These are phyloP conservation scores for Umbellularia californica DNA, from an alignment of 164 flowering plant species.

Conservation along the genomic window DNA sequence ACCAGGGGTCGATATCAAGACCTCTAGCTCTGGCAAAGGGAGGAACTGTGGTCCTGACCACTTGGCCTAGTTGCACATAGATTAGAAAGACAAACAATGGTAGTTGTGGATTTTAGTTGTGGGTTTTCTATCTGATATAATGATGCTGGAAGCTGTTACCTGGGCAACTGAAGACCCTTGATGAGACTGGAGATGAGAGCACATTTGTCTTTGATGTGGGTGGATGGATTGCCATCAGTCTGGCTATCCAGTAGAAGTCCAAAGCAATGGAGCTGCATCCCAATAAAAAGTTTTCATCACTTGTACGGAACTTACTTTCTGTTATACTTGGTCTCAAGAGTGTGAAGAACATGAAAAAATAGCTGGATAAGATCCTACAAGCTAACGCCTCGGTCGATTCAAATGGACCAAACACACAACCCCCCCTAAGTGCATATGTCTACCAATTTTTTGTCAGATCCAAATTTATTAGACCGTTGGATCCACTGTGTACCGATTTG, in stretches of 20 bases:
- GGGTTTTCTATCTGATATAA: background rate
- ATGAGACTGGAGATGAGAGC: conserved; percentile 58
- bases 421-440: no score
- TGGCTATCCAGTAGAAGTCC: conserved; percentile 60
- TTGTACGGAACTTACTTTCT: background rate
- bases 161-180: conserved; percentile 71
- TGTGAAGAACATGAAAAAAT: background rate
- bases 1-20: no score
- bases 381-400: no score
- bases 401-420: no score
- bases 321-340: background rate
- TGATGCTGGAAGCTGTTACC: conserved; percentile 31
- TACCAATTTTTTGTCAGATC: no score
- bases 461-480: no score
- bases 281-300: background rate
- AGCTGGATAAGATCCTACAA: background rate
- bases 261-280: conserved; percentile 76
- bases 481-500: no score
- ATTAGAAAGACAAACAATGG: no score
- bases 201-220: conserved; percentile 44
- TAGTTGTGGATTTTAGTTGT: background rate
- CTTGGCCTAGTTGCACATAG: background rate
- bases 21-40: no score
- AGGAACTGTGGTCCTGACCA: no score
- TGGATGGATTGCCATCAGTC: conserved; percentile 26